phyloP scores from a whole-genome alignment of 371 early-diverging fungal genomes.

The Basidiobolus meristosporus region DNA sequence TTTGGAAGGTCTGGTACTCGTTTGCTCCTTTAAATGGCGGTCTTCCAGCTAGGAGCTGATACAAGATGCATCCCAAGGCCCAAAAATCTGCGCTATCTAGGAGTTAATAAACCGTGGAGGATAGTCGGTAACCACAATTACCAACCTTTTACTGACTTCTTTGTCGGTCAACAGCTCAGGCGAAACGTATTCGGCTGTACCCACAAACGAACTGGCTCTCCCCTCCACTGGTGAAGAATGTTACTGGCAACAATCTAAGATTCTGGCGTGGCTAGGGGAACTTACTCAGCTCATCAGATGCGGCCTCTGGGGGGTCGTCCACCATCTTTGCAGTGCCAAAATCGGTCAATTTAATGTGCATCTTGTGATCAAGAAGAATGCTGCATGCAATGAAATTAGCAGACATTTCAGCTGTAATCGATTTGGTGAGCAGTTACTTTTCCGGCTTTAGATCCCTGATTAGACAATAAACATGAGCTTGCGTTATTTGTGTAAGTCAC shows the following conservation, averaged over 20 bases:
- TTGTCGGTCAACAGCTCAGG: slow-evolving; percentile 89
- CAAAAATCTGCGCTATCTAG: slow-evolving; percentile 97
- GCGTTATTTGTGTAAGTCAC: neutral
- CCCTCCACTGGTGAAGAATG: no score
- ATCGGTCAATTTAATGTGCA: slow-evolving; percentile 90
- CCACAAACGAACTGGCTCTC: slow-evolving; percentile 77
- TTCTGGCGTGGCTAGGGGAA: no score
- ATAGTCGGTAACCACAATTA: no score
- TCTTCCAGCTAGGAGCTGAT: slow-evolving; percentile 78
- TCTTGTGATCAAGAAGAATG: slow-evolving; percentile 58
- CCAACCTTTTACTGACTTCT: slow-evolving; percentile 44
- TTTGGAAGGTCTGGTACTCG: slow-evolving; percentile 92
- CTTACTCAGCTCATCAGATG: slow-evolving; percentile 10
- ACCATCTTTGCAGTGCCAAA: slow-evolving; percentile 93
- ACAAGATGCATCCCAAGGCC: slow-evolving; percentile 96
- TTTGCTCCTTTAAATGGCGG: slow-evolving; percentile 94
- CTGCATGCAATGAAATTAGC: slow-evolving; percentile 18
- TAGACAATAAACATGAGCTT: neutral
- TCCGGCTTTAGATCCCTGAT: slow-evolving; percentile 77
- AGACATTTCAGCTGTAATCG: slow-evolving; percentile 9
- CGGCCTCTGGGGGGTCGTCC: neutral
- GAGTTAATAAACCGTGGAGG: no score
- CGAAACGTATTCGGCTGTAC: slow-evolving; percentile 92
- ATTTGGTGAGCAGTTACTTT: slow-evolving; percentile 24
- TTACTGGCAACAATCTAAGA: no score